Percentiles rank a stretch among this genome's conserved stretches.
Evolutionary conservation across 768 basidiomycete genomes (phyloP).

Genomic region (Tricholoma flavovirens): DNA sequence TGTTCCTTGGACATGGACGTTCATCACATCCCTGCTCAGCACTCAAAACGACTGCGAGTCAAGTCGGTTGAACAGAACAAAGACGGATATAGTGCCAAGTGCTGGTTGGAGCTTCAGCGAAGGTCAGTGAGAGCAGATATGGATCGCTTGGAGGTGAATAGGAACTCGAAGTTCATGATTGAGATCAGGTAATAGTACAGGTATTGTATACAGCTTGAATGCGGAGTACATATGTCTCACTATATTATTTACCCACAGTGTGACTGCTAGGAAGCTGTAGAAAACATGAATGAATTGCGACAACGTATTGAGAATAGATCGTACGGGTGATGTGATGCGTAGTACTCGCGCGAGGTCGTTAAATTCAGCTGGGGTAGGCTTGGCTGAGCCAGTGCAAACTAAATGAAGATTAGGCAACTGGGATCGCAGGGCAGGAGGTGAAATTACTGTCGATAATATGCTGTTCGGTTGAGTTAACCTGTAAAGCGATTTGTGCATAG

Average conservation of each 20-base stretch:
- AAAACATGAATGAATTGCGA: not conserved
- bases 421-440: constrained; percentile 3
- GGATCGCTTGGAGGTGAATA: too few relatives aligned
- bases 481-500: constrained; percentile 42
- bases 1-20: too few relatives aligned
- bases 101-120: too few relatives aligned
- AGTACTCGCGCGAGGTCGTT: constrained; percentile 38
- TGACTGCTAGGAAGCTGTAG: not conserved
- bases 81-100: too few relatives aligned
- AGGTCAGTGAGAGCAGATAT: too few relatives aligned
- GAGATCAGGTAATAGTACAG: too few relatives aligned
- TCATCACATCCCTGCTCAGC: too few relatives aligned
- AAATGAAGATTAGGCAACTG: not conserved
- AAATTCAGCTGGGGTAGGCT: constrained; percentile 46
- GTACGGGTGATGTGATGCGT: constrained; percentile 31
- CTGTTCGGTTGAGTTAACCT: constrained; percentile 35
- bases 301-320: constrained; percentile 2
- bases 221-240: not conserved
- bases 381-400: constrained; percentile 45
- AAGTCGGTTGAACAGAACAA: too few relatives aligned
- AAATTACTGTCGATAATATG: constrained; percentile 51
- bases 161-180: too few relatives aligned
- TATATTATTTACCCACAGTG: not conserved
- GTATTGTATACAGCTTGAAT: not conserved
- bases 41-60: too few relatives aligned